These are phyloP conservation scores for Alternaria hordeiaustralica DNA, from an alignment of 2,329 filamentous ascomycete genomes.

Conservation along the genomic window DNA sequence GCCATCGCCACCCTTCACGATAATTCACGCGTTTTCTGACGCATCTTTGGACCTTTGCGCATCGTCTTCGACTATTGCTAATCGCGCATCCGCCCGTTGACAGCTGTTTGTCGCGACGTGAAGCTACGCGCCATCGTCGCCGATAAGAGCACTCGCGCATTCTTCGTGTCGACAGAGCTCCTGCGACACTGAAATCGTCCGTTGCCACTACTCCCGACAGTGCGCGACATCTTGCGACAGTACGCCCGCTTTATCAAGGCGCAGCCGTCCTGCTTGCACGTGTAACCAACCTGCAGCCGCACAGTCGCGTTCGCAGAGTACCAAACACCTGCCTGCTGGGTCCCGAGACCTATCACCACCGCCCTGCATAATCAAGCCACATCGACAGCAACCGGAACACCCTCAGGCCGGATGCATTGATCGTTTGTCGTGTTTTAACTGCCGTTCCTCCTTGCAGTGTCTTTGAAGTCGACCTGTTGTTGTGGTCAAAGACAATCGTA, in stretches of 20 bases:
- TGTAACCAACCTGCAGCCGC: slow-evolving; percentile 43
- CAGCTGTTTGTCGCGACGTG: slow-evolving; percentile 18
- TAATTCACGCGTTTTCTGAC: slow-evolving; percentile 12
- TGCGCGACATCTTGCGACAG: slow-evolving; percentile 30
- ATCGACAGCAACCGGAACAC: slow-evolving; percentile 20
- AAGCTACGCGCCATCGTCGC: slow-evolving; percentile 30
- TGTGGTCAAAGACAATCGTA: slow-evolving; percentile 15
- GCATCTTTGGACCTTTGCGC: slow-evolving; percentile 10
- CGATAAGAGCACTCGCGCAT: slow-evolving; percentile 20
- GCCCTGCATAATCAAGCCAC: slow-evolving; percentile 36
- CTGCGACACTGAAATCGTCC: slow-evolving; percentile 21
- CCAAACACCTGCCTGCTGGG: slow-evolving; percentile 41
- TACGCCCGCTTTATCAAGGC: slow-evolving; percentile 25
- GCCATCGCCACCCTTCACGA: slow-evolving; percentile 10
- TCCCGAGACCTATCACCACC: slow-evolving; percentile 26
- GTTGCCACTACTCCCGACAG: slow-evolving; percentile 15
- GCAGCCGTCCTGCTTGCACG: slow-evolving; percentile 33
- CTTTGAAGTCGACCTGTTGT: slow-evolving; percentile 23
- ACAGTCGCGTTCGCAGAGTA: slow-evolving; percentile 45
- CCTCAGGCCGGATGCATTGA: slow-evolving; percentile 18
- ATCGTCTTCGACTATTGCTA: slow-evolving; percentile 9
- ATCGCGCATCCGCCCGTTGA: slow-evolving; percentile 11
- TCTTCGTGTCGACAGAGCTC: slow-evolving; percentile 27
- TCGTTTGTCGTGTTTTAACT: slow-evolving; percentile 17
- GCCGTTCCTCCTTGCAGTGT: slow-evolving; percentile 34